Evolutionary conservation across 495 filamentous ascomycete species (phyloP), one percentile per base, ranked within the genome.

Genomic region (Filosporella fistucella): DNA sequence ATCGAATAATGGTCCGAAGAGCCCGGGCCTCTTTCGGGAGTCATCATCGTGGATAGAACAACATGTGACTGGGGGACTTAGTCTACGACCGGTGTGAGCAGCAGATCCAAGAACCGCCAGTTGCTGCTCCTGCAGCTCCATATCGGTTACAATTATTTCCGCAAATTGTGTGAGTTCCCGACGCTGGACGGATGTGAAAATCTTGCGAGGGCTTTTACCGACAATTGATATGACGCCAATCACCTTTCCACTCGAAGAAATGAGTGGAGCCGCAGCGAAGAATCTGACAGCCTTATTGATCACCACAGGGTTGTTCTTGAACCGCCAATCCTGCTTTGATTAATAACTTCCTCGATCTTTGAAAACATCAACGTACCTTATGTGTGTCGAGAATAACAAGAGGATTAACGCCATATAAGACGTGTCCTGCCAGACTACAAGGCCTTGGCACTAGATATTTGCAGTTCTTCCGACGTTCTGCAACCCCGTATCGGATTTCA

Each of bases 221-320:
- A 68, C 63, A 13, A 71, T 53, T 13, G 64, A 54, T 40, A 71
- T 64, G 1, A 67, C 63, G 2, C 66, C 68, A 28, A 71, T 56
- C 3, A 52, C 58, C 16, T 60, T 38, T 24, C 62, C 66, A 38
- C 61, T 57, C 26, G 51, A 44, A 21, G 57, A 59, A 13, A 68
- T 47, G 21, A 71, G 52, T 4, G 68, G 68, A n/a, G 68, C 68
- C 2, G 59, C 68, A 16, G 66, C 68, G 38, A 65, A 69, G 45
- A 70, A 71, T 7, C 63, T 57, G 28, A 71, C 59, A 4, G 68
- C 64, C 8, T 36, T 42, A 12, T 47, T 49, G 23, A 14, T 48
- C 1, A 67, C 65, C 2, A 68, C 51, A 1, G 63, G 64, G 46
- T 66, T 64, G 2, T 52, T 49, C 36, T 30, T 38, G 30, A 71